phyloP scores from a whole-genome alignment of 2,329 filamentous ascomycete species.

The Escovopsis weberi region DNA sequence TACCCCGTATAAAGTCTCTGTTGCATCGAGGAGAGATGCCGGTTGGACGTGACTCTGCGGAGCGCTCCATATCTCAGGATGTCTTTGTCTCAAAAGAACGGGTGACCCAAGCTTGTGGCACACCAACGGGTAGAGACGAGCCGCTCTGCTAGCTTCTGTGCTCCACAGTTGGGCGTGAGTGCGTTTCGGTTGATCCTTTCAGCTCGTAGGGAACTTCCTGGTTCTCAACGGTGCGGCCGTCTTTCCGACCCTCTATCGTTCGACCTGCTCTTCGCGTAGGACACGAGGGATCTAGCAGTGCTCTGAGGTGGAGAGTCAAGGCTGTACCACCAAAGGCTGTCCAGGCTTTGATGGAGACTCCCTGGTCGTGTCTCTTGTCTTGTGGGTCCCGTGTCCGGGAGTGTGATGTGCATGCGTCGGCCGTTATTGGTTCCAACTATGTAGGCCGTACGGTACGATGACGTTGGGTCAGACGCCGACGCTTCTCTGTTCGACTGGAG shows the following conservation, averaged over 20 bases:
- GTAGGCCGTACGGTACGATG: no score
- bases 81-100: not conserved
- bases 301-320: not conserved
- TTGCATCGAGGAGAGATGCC: not conserved
- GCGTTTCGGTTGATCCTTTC: slow-evolving; percentile 11
- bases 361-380: not conserved
- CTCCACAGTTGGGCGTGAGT: slow-evolving; percentile 24
- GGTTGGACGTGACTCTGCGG: not conserved
- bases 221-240: not conserved
- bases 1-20: not conserved
- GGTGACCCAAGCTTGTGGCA: slow-evolving; percentile 4
- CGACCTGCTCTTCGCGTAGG: no score
- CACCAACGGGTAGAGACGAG: slow-evolving; percentile 7
- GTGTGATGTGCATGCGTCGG: not conserved
- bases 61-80: not conserved
- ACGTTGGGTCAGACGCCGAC: no score
- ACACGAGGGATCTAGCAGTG: not conserved
- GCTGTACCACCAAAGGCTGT: not conserved
- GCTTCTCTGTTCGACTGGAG: no score
- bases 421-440: not conserved
- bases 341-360: not conserved
- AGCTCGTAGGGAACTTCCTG: not conserved
- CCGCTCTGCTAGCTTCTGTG: slow-evolving; percentile 5
- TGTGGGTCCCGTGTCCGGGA: not conserved
- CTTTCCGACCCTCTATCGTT: no score